These are phyloP conservation scores for Hypoxylon sp. DNA, from an alignment of 2,329 filamentous ascomycete species.

Conservation along the genomic window DNA sequence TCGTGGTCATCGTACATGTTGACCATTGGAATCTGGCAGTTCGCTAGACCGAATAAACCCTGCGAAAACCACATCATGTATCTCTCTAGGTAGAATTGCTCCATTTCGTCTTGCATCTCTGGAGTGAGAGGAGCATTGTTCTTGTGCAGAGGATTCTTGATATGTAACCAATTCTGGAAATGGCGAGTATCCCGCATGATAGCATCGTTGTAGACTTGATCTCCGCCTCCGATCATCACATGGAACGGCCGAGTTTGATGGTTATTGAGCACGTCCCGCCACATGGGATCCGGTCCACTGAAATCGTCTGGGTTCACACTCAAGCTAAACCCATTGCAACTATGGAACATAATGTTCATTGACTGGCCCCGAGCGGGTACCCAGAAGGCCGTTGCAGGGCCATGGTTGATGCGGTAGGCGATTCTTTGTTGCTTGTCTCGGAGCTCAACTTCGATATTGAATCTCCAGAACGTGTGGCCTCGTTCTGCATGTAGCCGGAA, in stretches of 20 bases:
- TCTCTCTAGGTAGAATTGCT: constrained; percentile 87
- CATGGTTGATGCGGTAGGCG: constrained; percentile 94
- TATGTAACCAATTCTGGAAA: constrained; percentile 88
- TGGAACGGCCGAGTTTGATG: constrained; percentile 96
- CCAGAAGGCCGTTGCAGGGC: constrained; percentile 93
- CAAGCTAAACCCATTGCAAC: constrained; percentile 94
- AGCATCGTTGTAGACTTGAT: constrained; percentile 96
- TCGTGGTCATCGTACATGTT: constrained; percentile 99
- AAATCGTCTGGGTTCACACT: constrained; percentile 83
- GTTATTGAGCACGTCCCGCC: constrained; percentile 93
- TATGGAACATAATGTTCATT: constrained; percentile 99
- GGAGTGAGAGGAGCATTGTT: constrained; percentile 81
- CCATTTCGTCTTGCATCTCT: constrained; percentile 90
- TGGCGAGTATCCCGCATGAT: constrained; percentile 80
- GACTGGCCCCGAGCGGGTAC: constrained; percentile 85
- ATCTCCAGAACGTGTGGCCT: constrained; percentile 96
- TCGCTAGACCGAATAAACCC: constrained; percentile 92
- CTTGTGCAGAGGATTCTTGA: constrained; percentile 85
- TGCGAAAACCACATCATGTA: constrained; percentile 98
- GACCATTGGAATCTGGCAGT: constrained; percentile 96
- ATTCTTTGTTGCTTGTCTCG: constrained; percentile 83
- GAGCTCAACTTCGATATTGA: constrained; percentile 94
- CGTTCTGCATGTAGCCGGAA: constrained; percentile 86
- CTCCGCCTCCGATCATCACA: constrained; percentile 97
- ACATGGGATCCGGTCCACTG: constrained; percentile 94